Percentiles rank a stretch among this genome's conserved stretches.
phyloP scores from a whole-genome alignment of 331 rosid genomes.

The Quercus phellos region DNA sequence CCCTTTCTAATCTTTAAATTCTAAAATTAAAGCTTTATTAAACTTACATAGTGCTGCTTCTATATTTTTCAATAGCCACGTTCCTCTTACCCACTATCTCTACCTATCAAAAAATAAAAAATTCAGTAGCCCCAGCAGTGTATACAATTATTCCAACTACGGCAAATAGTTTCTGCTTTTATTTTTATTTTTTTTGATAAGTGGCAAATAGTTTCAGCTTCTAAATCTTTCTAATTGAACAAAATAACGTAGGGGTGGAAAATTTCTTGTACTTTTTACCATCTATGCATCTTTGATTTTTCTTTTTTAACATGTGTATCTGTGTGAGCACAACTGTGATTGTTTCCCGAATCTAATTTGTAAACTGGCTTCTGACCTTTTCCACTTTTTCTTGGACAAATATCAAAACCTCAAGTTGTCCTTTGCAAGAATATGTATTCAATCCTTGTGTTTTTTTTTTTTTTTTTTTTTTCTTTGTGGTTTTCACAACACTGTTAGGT shows the following conservation, averaged over 20 bases:
- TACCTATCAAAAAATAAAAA: no score
- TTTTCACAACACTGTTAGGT: neutral
- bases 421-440: neutral
- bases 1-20: neutral
- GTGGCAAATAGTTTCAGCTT: neutral
- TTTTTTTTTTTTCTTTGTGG: neutral
- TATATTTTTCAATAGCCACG: neutral
- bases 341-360: no score
- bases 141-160: neutral
- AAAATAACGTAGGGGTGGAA: neutral
- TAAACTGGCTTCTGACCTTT: no score
- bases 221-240: neutral
- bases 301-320: neutral
- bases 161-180: neutral
- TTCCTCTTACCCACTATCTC: no score
- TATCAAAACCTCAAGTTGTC: neutral
- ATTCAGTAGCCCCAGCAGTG: neutral
- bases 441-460: neutral
- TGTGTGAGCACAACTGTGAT: no score
- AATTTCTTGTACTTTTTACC: neutral
- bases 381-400: neutral
- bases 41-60: neutral
- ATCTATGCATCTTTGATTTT: neutral
- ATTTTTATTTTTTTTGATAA: no score
- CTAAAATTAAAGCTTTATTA: neutral